Evolutionary conservation across 208 protist species (phyloP).

Genomic region (Tritrichomonas foetus): DNA sequence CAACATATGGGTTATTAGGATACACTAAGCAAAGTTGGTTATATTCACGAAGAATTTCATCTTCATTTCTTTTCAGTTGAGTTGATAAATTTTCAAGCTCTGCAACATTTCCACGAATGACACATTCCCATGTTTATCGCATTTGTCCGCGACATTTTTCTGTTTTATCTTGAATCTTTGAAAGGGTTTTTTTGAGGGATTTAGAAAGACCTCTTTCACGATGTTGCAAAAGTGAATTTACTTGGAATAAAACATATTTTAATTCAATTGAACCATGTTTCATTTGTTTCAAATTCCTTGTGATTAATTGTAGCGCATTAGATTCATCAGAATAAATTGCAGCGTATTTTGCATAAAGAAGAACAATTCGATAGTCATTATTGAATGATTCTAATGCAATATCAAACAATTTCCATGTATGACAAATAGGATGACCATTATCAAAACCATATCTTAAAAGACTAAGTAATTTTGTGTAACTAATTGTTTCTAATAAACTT

Average conservation of each 20-base stretch:
- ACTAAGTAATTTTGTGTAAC: neutral
- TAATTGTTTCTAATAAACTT: neutral
- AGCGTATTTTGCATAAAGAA: neutral
- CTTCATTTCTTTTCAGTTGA: neutral
- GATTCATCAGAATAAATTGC: neutral
- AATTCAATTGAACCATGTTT: neutral
- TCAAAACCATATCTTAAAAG: neutral
- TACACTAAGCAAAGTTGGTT: neutral
- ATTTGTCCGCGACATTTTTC: neutral
- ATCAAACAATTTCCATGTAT: neutral
- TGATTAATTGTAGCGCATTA: neutral
- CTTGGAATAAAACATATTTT: neutral
- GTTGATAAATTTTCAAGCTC: neutral
- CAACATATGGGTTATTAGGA: constrained; percentile 15
- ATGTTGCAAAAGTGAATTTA: neutral
- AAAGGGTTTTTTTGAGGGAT: neutral
- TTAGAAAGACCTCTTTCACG: neutral
- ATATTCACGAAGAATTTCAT: neutral
- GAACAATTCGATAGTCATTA: neutral
- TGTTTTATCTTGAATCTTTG: neutral
- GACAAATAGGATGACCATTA: neutral
- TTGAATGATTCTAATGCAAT: neutral
- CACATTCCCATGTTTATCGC: neutral
- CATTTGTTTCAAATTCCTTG: neutral
- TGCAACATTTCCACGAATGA: neutral